Evolutionary conservation across 805 yeast species (phyloP), one percentile per base, ranked within the genome.

Genomic region (Hanseniaspora mollemarum): DNA sequence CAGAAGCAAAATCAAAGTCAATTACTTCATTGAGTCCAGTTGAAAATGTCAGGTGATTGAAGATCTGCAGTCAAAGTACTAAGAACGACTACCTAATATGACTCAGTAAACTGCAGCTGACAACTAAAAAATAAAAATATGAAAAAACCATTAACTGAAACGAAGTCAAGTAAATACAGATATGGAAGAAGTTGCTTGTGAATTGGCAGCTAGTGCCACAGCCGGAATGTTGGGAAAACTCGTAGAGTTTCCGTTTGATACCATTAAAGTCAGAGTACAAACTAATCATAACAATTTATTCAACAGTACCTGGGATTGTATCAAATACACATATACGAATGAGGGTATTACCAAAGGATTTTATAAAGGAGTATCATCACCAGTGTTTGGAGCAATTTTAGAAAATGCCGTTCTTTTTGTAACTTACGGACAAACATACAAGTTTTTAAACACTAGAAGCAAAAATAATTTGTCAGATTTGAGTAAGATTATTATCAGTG

Each of bases 201-300:
- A 48, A 29, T 31, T 48, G 13, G 25, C 45, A 18, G 51, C 51
- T 9, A 72, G 72, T 13, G 69, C 71, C 5, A 62, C 69, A 9
- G 71, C 96, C 0, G 97, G 97, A 15, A 81, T 86, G 51, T 64
- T 78, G 3, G 96, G 95, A 1, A 90, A 88, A 62, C 58, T 83
- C 28, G 75, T 88, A 13, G 97, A 88, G 64, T 88, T 80, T 59
- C 97, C 97, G 0, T 87, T 88, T 57, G 97, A 88, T 60, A 90
- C 96, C 0, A 74, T 87, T 41, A 88, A 88, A 65, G 97, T 88
- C 2, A 72, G 96, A 53, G 70, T 90, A 28, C 90, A 83, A 60
- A 76, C 87, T 1, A 92, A 85, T 60, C 81, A 87, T 7, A 73
- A 75, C 0, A 65, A 76, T 10, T 62, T 65, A 32, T 80, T 75